Evolutionary conservation across 306 rosid genomes (phyloP).

Genomic region (Vicia sativa): DNA sequence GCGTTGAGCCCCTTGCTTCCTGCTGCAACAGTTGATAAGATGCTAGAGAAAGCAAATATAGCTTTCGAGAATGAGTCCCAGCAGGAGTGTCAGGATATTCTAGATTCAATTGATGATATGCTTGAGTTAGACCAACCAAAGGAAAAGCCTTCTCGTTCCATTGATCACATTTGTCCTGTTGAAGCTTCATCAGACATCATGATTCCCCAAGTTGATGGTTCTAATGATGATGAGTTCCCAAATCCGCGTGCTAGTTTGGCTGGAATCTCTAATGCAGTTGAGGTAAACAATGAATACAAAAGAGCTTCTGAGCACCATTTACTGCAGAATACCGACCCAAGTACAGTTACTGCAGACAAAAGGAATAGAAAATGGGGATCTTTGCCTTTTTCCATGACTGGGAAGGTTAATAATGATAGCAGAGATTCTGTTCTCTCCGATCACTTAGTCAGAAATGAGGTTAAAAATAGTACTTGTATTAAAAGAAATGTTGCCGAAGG

Average conservation of each 20-base stretch:
- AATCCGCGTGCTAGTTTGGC: constrained; percentile 52
- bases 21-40: constrained; percentile 65
- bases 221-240: constrained; percentile 54
- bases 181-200: constrained; percentile 42
- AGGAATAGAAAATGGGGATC: constrained; percentile 68
- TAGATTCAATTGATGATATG: constrained; percentile 75
- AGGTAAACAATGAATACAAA: constrained; percentile 42
- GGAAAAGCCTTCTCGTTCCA: constrained; percentile 44
- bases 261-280: constrained; percentile 47
- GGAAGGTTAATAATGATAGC: constrained; percentile 40
- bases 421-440: constrained; percentile 43
- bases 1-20: constrained; percentile 80
- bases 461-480: constrained; percentile 38
- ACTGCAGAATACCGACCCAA: constrained; percentile 43
- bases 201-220: constrained; percentile 77
- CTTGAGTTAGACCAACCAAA: constrained; percentile 53
- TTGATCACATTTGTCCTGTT: constrained; percentile 40
- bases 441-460: constrained; percentile 40
- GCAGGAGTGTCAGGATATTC: constrained; percentile 93
- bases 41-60: constrained; percentile 78
- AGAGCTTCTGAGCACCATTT: constrained; percentile 41
- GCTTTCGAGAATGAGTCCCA: constrained; percentile 84
- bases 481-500: constrained; percentile 39
- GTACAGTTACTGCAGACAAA: constrained; percentile 45
- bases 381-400: constrained; percentile 56